Evolutionary conservation across 1,284 basidiomycete species (phyloP).

Genomic region (Irpex rosettiformis): DNA sequence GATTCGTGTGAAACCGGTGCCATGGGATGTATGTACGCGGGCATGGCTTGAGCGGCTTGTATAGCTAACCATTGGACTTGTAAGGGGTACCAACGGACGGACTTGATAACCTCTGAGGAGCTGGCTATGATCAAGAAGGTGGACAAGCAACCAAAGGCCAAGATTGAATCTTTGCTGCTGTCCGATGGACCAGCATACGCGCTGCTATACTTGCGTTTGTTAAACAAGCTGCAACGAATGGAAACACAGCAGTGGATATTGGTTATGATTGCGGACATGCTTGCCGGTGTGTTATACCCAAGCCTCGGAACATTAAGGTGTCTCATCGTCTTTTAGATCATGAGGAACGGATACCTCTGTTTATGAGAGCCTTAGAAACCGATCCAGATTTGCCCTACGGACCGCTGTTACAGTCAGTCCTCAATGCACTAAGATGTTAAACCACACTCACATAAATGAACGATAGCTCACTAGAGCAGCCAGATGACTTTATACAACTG

Average conservation of each 20-base stretch:
- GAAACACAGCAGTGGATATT: slow-evolving; percentile 95
- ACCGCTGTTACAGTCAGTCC: slow-evolving; percentile 73
- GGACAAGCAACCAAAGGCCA: slow-evolving; percentile 74
- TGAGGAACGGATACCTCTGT: slow-evolving; percentile 75
- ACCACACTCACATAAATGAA: background rate
- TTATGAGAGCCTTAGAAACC: slow-evolving; percentile 52
- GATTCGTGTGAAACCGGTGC: slow-evolving; percentile 87
- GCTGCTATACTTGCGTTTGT: slow-evolving; percentile 84
- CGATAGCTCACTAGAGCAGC: slow-evolving; percentile 72
- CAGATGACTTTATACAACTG: slow-evolving; percentile 92
- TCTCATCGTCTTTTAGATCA: slow-evolving; percentile 47
- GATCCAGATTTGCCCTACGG: slow-evolving; percentile 83
- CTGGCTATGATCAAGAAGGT: slow-evolving; percentile 89
- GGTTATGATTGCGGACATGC: slow-evolving; percentile 88
- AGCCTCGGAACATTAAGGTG: background rate
- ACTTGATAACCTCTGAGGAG: slow-evolving; percentile 86
- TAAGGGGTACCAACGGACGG: slow-evolving; percentile 89
- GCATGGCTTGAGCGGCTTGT: background rate
- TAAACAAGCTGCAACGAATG: slow-evolving; percentile 89
- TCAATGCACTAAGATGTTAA: background rate
- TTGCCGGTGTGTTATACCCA: slow-evolving; percentile 56
- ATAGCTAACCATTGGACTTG: background rate
- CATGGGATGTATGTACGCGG: slow-evolving; percentile 79
- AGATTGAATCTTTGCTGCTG: slow-evolving; percentile 71
- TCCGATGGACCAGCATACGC: slow-evolving; percentile 84